Percentiles rank a stretch among this genome's conserved stretches.
Evolutionary conservation across 192 early-diverging fungal species (phyloP).

Genomic region (Pilaira anomala): DNA sequence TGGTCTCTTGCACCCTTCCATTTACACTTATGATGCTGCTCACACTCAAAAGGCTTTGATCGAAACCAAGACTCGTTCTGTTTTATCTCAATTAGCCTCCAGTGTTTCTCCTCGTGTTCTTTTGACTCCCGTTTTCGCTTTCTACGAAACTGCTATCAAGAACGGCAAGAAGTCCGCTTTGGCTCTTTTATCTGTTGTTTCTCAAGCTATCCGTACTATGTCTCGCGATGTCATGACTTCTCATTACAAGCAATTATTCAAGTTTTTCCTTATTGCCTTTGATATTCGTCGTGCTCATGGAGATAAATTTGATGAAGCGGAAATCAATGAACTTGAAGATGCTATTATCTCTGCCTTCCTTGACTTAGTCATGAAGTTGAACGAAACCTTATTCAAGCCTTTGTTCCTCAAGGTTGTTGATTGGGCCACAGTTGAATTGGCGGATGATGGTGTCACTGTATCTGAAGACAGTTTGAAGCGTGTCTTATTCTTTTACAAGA

Average conservation of each 20-base stretch:
- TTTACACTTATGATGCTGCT: conserved; percentile 36
- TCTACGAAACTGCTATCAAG: conserved; percentile 44
- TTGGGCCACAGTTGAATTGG: conserved; percentile 62
- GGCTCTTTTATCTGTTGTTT: conserved; percentile 65
- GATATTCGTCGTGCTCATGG: conserved; percentile 49
- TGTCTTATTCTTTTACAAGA: conserved; percentile 43
- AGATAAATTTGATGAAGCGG: conserved; percentile 33
- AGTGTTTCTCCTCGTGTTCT: conserved; percentile 63
- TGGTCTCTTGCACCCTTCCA: conserved; percentile 50
- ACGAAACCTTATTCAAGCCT: conserved; percentile 93
- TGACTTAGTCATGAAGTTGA: conserved; percentile 85
- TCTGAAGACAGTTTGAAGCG: conserved; percentile 32
- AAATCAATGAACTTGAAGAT: conserved; percentile 59
- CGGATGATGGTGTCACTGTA: conserved; percentile 21
- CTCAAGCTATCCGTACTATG: conserved; percentile 63
- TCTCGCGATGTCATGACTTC: conserved; percentile 60
- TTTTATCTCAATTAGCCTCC: conserved; percentile 50
- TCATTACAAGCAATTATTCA: conserved; percentile 78
- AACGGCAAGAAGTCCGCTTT: conserved; percentile 56
- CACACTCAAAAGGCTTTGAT: conserved; percentile 40
- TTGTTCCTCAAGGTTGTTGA: conserved; percentile 84
- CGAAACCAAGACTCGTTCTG: conserved; percentile 37
- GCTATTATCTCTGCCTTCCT: conserved; percentile 72
- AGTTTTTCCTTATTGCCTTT: conserved; percentile 76
- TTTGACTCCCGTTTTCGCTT: conserved; percentile 57